Percentiles rank a stretch among this genome's conserved stretches.
Conservation (phyloP, 2,329 filamentous ascomycete species). For the Pseudopithomyces maydicus region DNA sequence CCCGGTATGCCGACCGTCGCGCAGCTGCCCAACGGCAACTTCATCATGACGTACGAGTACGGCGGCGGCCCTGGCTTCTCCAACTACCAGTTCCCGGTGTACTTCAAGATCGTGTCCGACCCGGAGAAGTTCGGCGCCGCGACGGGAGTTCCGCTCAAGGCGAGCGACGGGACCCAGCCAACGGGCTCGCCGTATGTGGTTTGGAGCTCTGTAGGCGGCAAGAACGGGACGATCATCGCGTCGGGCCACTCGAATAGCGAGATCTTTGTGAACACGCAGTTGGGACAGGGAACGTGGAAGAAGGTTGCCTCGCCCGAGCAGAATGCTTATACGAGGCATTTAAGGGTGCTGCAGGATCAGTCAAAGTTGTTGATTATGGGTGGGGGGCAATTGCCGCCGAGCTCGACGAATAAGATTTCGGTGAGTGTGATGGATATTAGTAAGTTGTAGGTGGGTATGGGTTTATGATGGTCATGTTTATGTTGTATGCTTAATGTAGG, state of each 20-base stretch:
- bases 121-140: constrained; percentile 54
- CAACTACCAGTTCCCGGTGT: constrained; percentile 55
- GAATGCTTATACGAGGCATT: constrained; percentile 53
- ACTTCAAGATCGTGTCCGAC: constrained; percentile 56
- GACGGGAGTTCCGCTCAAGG: constrained; percentile 48
- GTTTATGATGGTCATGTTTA: background rate
- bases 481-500: too few species aligned
- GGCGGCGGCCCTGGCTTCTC: constrained; percentile 52
- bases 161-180: constrained; percentile 53
- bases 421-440: constrained; percentile 40
- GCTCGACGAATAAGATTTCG: constrained; percentile 37
- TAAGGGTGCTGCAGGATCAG: constrained; percentile 51
- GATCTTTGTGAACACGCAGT: constrained; percentile 54
- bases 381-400: constrained; percentile 44
- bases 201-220: constrained; percentile 56
- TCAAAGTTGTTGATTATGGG: constrained; percentile 49
- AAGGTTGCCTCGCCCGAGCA: constrained; percentile 49
- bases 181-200: constrained; percentile 57
- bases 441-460: constrained; percentile 14
- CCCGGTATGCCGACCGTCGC: constrained; percentile 72
- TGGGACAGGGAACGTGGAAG: constrained; percentile 54
- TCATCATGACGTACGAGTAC: constrained; percentile 69
- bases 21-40: constrained; percentile 63
- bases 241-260: constrained; percentile 46
- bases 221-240: constrained; percentile 58